Conservation (phyloP, 2,329 filamentous ascomycete genomes). For the Pseudopithomyces maydicus region DNA sequence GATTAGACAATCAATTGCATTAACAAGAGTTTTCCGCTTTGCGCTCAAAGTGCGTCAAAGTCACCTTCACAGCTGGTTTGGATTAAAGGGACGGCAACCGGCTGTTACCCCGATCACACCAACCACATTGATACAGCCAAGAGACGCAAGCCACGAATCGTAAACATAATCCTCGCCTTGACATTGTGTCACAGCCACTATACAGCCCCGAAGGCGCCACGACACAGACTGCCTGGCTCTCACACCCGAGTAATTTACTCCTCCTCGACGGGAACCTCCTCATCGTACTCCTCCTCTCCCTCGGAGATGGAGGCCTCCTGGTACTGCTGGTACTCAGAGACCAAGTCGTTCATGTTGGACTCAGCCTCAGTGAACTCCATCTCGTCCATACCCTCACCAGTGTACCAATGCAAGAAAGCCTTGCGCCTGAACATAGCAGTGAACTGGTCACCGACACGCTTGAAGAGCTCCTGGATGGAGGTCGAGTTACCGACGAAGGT, state of each 20-base stretch:
- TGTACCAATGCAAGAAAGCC: slow-evolving; percentile 99
- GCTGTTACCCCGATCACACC: slow-evolving; percentile 12
- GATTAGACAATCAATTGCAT: slow-evolving; percentile 40
- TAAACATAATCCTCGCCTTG: slow-evolving; percentile 20
- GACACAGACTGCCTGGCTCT: neutral
- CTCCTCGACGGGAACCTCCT: slow-evolving; percentile 75
- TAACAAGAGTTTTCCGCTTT: slow-evolving; percentile 41
- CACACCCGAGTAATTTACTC: slow-evolving; percentile 58
- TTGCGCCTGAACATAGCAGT: slow-evolving; percentile 99
- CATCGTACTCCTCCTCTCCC: slow-evolving; percentile 93
- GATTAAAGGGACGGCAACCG: slow-evolving; percentile 18
- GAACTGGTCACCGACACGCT: slow-evolving; percentile 99
- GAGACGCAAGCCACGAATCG: slow-evolving; percentile 34
- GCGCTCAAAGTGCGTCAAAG: slow-evolving; percentile 29
- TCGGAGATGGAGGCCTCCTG: slow-evolving; percentile 98
- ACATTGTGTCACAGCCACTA: slow-evolving; percentile 20
- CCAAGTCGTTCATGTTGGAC: slow-evolving; percentile 99
- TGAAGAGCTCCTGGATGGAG: slow-evolving; percentile 99
- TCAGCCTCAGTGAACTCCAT: slow-evolving; percentile 99
- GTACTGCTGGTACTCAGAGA: slow-evolving; percentile 99
- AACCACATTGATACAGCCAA: slow-evolving; percentile 20
- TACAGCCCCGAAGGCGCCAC: slow-evolving; percentile 10
- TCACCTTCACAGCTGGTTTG: slow-evolving; percentile 18
- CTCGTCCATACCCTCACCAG: slow-evolving; percentile 99
- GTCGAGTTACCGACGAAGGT: slow-evolving; percentile 99